Conservation (phyloP, 129 eudicot species). For the Chrysanthemum makinoi region DNA sequence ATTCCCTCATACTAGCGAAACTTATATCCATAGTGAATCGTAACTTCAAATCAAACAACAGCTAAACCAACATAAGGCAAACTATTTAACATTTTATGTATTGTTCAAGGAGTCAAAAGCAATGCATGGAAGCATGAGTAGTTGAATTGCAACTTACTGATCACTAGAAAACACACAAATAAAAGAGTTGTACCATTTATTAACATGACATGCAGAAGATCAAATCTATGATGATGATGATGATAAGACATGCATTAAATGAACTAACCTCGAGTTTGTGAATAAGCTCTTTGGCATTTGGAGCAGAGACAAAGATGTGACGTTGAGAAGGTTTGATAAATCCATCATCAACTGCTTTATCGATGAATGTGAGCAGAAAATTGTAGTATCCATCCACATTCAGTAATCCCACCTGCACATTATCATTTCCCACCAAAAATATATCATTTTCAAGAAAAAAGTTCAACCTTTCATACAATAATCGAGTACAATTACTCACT, state of each 20-base stretch:
- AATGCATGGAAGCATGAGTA: not conserved
- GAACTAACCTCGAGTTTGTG: constrained; percentile 72
- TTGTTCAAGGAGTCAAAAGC: not conserved
- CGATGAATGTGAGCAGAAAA: constrained; percentile 70
- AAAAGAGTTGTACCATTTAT: not conserved
- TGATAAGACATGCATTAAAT: not conserved
- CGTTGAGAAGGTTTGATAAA: constrained; percentile 81
- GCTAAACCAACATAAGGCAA: too few relatives aligned
- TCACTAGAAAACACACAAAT: not conserved
- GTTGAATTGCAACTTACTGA: not conserved
- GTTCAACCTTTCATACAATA: not conserved
- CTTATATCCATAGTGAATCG: too few relatives aligned
- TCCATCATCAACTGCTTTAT: constrained; percentile 91
- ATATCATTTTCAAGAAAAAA: not conserved
- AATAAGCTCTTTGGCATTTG: constrained; percentile 77
- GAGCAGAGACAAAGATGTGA: constrained; percentile 83
- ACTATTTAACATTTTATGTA: not conserved
- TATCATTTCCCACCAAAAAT: not conserved
- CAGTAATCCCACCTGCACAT: constrained; percentile 69
- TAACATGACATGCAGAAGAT: not conserved
- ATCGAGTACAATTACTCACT: too few relatives aligned
- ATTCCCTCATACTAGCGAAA: too few relatives aligned
- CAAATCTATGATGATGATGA: constrained; percentile 19
- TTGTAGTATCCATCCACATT: constrained; percentile 85
- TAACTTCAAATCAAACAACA: too few relatives aligned